A percentile compares a stretch with the other conserved stretches of the same genome.
Evolutionary conservation across 2,329 filamentous ascomycete species (phyloP).

Genomic region (Botrytis elliptica): DNA sequence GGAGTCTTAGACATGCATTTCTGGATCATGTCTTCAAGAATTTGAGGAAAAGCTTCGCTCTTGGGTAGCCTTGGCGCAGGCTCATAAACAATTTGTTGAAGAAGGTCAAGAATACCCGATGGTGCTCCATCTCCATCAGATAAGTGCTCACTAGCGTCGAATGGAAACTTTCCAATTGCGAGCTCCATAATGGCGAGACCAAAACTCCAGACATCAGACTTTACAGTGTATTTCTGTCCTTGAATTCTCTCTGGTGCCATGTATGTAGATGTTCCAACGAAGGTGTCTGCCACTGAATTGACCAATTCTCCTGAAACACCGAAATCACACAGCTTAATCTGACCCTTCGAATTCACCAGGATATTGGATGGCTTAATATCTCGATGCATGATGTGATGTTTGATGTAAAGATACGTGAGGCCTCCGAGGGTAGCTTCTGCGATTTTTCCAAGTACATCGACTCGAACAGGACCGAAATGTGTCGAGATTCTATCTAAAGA

Average conservation of each 20-base stretch:
- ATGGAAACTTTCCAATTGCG: slow-evolving; percentile 95
- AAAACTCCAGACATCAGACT: slow-evolving; percentile 97
- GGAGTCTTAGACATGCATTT: slow-evolving; percentile 92
- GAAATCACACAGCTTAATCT: slow-evolving; percentile 98
- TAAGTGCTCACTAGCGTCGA: slow-evolving; percentile 70
- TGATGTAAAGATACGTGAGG: slow-evolving; percentile 90
- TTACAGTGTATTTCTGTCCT: slow-evolving; percentile 94
- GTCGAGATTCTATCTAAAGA: slow-evolving; percentile 91
- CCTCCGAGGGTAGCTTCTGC: slow-evolving; percentile 93
- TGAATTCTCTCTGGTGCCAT: slow-evolving; percentile 99
- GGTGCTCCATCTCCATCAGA: slow-evolving; percentile 77
- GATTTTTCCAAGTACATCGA: slow-evolving; percentile 96
- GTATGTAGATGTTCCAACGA: slow-evolving; percentile 97
- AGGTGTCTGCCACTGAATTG: slow-evolving; percentile 97
- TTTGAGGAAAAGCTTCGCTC: slow-evolving; percentile 94
- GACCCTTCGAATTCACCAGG: slow-evolving; percentile 87
- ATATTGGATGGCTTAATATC: slow-evolving; percentile 99
- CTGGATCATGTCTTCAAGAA: slow-evolving; percentile 94
- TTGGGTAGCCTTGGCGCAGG: slow-evolving; percentile 90
- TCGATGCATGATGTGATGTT: slow-evolving; percentile 97
- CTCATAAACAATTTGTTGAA: slow-evolving; percentile 97
- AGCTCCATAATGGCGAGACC: slow-evolving; percentile 94
- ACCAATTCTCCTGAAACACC: slow-evolving; percentile 97
- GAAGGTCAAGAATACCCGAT: slow-evolving; percentile 89
- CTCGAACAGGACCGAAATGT: slow-evolving; percentile 90